Evolutionary conservation across 495 filamentous ascomycete genomes (phyloP), one percentile per base, ranked within the genome.

Genomic region (Baudoinia panamericana): DNA sequence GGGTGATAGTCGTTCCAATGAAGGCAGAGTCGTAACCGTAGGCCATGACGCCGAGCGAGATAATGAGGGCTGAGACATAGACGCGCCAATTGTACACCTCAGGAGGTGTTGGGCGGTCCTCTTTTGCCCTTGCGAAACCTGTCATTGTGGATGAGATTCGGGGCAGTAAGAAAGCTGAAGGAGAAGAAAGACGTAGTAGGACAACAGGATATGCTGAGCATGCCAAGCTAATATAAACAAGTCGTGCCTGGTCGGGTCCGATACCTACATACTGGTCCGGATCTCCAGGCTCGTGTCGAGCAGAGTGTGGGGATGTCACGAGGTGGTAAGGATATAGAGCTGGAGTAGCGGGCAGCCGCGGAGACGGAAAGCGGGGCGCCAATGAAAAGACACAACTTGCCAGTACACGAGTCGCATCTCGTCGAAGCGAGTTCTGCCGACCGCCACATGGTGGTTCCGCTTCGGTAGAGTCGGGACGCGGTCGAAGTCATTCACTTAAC

Each of bases 31-130:
- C 56, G 45, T 57, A 58, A 10, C 50, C 50, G 34, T 50, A 53
- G n/a, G 41, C 43, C 35, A 48, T 39, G 19, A 55, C 45, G 25
- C 53, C 54, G 20, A 56, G 53, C 23, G 50, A 45, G 18, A 58
- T 43, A 40, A 56, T 43, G 7, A 51, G 43, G 8, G 56, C 24
- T 15, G 42, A 20, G 15, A 33, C 32, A 35, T 58, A 60, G 19
- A 58, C 49, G 7, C 48, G 43, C 50, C 44, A 50, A 24, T 56
- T 58, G 38, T 58, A 60, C 38, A 60, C 56, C 43, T 56, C 56
- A 12, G 39, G 16, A 21, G 57, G 57, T 32, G 57, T 60, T 13
- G 57, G 57, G 28, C 56, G 45, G 39, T 59, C 56, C 25, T 59
- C 56, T 19, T 54, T 52, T n/a, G 60, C 56, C 17, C 60, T 51